Evolutionary conservation across 208 protist genomes (phyloP), one percentile per base, ranked within the genome.

Genomic region (Trypanosoma scelopori): DNA sequence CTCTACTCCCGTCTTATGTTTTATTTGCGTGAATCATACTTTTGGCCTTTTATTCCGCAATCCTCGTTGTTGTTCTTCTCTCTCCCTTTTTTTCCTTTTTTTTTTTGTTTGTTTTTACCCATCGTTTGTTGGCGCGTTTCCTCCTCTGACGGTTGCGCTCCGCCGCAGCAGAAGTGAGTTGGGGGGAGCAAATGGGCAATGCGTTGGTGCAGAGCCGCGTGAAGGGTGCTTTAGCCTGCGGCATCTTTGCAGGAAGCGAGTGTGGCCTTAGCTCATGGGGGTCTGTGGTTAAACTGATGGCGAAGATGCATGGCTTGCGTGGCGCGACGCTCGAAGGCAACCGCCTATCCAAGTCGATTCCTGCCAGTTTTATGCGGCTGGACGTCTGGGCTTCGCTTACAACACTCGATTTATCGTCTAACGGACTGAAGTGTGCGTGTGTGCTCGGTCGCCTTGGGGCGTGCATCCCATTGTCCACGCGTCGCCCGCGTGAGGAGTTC

Each of bases 351-450:
- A 65, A 77, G 3, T 46, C 81, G 1, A 49, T 87, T 9, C 74
- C 77, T 6, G 7, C 1, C 5, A 16, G 46, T 3, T 79, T 84
- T 41, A 28, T 73, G 16, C 27, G 27, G 7, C 39, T 81, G 6
- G 11, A 71, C 6, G 32, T 79, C 45, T 82, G 75, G 78, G 47
- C 72, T 13, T 49, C 68, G 0, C 55, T 81, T 16, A 61, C 49
- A 30, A 76, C 55, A 27, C 65, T 84, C 20, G 78, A 81, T 37
- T 65, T 84, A 5, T 75, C 71, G 15, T 30, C 47, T 65, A 87
- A 87, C 59, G 35, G 52, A 16, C 45, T 87, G 23, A 51, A 4
- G 12, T 81, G 68, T 58, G 71, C 68, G 22, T 78, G 69, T 51
- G 77, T 74, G 22, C 52, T 87, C 1, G 71, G 81, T 32, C 22